Base-by-base conservation (phyloP, 768 basidiomycete genomes). In the Calocybe indica region DNA sequence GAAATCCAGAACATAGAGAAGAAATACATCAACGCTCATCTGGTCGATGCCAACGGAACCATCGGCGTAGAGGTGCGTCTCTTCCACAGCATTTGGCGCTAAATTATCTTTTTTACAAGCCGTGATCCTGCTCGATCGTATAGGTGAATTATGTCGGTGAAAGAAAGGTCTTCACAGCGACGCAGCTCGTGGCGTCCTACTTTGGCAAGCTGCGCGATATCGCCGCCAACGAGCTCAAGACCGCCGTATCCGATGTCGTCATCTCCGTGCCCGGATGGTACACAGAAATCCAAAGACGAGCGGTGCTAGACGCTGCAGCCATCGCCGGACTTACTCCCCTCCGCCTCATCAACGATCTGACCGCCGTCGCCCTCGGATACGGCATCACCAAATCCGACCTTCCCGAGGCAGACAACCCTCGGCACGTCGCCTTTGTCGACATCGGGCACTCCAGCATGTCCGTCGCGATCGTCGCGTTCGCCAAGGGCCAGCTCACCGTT, bases 341-440 rank as follows among this genome's bases (percentile, higher is more conserved):
- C 51, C 90, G 95, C 44, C 78, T 99, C 66, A 92, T 98, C 75
- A 97, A 97, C 73, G 96, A 98, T 65, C 85, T 87, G 48, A 98
- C 95, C 52, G 96, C 95, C 45, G 79, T 86, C 48, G 96, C 96
- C 36, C 86, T 99, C 64, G 92, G 91, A 45, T 99, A 95, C 71
- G 96, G 96, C 56, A 98, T 98, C 76, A 99, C 95, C 55, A 99
- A 99, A 70, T 82, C 88, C 28, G 96, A 99, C 65, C 83, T 99
- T 38, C 96, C 96, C 14, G 83, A 86, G 10, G 64, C 82, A 32
- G 92, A 94, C 52, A 71, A 65, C 54, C 86, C 94, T 0, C 79
- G 85, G 32, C 79, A 96, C 64, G 84, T 99, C 65, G 88, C 86
- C 53, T 97, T 99, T 60, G 82, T 98, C 58, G 96, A 99, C 58